phyloP scores from a whole-genome alignment of 345 rosid species.

The Hypericum androsaemum region DNA sequence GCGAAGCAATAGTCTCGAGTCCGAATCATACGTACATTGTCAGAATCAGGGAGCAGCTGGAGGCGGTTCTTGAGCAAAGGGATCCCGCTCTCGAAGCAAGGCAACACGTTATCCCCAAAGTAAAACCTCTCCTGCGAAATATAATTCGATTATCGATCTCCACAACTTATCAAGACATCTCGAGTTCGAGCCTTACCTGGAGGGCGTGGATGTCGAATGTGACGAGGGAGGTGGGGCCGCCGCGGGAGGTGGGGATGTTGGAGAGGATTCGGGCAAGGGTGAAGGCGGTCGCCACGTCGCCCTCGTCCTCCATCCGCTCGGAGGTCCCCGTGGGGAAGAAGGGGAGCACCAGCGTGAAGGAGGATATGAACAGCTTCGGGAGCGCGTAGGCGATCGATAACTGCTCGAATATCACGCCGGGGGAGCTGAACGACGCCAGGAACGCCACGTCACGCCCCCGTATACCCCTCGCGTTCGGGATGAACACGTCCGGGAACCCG shows the following conservation, averaged over 20 bases:
- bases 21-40: constrained; percentile 40
- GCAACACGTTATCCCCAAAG: constrained; percentile 86
- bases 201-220: constrained; percentile 94
- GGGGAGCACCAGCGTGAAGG: constrained; percentile 88
- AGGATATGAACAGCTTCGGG: constrained; percentile 83
- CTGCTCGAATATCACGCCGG: constrained; percentile 84
- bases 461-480: constrained; percentile 88
- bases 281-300: constrained; percentile 92
- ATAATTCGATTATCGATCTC: background rate
- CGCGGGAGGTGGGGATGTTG: constrained; percentile 71
- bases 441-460: constrained; percentile 90
- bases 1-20: background rate
- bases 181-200: constrained; percentile 40
- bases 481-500: constrained; percentile 90
- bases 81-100: constrained; percentile 92
- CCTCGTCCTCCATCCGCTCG: constrained; percentile 98
- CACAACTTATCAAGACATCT: background rate
- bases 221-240: constrained; percentile 95
- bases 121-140: constrained; percentile 81
- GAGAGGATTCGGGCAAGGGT: constrained; percentile 95
- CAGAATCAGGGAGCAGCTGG: constrained; percentile 80
- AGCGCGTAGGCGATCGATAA: constrained; percentile 81
- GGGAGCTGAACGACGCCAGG: constrained; percentile 89
- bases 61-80: constrained; percentile 84
- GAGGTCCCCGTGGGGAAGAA: constrained; percentile 97